These are phyloP conservation scores for Exophiala spinifera DNA, from an alignment of 2,329 filamentous ascomycete genomes.

Conservation along the genomic window DNA sequence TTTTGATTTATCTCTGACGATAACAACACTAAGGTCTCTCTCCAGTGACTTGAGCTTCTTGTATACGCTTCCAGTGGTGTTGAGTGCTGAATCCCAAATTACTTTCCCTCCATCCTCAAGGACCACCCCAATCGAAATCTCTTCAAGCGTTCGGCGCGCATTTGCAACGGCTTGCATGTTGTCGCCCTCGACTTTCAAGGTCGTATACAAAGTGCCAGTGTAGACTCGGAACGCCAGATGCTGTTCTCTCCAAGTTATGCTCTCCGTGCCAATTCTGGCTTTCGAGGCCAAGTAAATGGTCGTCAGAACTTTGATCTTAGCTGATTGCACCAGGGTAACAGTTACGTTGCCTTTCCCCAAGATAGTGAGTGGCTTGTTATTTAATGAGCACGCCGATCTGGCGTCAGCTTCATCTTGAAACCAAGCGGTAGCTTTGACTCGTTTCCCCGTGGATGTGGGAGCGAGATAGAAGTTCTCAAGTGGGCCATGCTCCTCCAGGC, in stretches of 20 bases:
- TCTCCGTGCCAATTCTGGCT: constrained; percentile 31
- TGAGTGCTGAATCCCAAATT: not conserved
- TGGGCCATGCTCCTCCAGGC: constrained; percentile 32
- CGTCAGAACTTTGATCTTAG: constrained; percentile 3
- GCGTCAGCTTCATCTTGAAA: constrained; percentile 43
- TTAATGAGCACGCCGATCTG: constrained; percentile 33
- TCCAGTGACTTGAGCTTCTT: constrained; percentile 28
- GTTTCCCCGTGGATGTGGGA: constrained; percentile 31
- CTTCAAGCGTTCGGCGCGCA: constrained; percentile 4
- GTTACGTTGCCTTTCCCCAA: constrained; percentile 36
- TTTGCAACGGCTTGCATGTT: not conserved
- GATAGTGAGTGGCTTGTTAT: constrained; percentile 35
- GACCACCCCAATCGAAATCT: constrained; percentile 7
- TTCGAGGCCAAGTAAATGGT: constrained; percentile 36
- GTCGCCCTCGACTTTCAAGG: constrained; percentile 41
- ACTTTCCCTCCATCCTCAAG: constrained; percentile 1
- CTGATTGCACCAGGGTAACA: constrained; percentile 27
- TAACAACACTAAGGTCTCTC: constrained; percentile 24
- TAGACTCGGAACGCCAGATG: constrained; percentile 30
- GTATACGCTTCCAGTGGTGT: constrained; percentile 27
- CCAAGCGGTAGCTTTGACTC: constrained; percentile 40
- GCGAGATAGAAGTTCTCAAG: constrained; percentile 38
- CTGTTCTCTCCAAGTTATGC: constrained; percentile 33
- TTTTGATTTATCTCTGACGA: constrained; percentile 28
- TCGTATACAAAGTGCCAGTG: constrained; percentile 25